Conservation (phyloP, 805 yeast genomes). For the Allodekkera sacchari region DNA sequence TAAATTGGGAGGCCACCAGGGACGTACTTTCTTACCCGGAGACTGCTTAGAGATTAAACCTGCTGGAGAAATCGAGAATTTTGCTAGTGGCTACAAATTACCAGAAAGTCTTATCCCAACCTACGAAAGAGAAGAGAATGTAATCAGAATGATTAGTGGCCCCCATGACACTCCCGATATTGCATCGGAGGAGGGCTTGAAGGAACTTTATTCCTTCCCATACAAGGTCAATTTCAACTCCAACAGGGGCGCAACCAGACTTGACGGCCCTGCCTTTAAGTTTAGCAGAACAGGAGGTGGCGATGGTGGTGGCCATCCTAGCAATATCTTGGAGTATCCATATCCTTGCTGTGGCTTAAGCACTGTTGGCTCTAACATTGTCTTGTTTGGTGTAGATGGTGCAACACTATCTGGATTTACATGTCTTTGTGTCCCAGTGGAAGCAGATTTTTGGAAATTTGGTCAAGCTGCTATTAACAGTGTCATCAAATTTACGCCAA, state of each 20-base stretch:
- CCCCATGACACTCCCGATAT: constrained; percentile 25
- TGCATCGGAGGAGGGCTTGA: constrained; percentile 16
- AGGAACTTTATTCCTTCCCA: constrained; percentile 12
- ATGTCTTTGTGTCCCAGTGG: constrained; percentile 18
- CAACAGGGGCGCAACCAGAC: constrained; percentile 22
- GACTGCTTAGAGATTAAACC: constrained; percentile 17
- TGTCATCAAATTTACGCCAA: constrained; percentile 12
- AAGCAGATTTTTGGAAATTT: constrained; percentile 26
- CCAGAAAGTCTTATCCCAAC: constrained; percentile 14
- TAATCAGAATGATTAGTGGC: constrained; percentile 18
- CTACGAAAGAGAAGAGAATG: constrained; percentile 5
- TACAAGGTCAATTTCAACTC: constrained; percentile 22
- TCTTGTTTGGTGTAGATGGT: constrained; percentile 23
- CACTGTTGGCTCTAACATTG: constrained; percentile 19
- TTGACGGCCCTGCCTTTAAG: constrained; percentile 22
- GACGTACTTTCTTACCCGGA: constrained; percentile 21
- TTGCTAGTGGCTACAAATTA: constrained; percentile 9
- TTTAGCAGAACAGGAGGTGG: constrained; percentile 19
- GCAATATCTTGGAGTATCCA: constrained; percentile 21
- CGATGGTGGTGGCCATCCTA: constrained; percentile 26
- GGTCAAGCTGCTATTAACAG: constrained; percentile 25
- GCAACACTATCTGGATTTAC: constrained; percentile 23
- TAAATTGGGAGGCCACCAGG: constrained; percentile 24
- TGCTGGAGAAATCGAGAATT: constrained; percentile 1
- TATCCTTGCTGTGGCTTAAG: constrained; percentile 23